Evolutionary conservation across 2,329 filamentous ascomycete genomes (phyloP), one percentile per base, ranked within the genome.

Genomic region (Alternaria viburni): DNA sequence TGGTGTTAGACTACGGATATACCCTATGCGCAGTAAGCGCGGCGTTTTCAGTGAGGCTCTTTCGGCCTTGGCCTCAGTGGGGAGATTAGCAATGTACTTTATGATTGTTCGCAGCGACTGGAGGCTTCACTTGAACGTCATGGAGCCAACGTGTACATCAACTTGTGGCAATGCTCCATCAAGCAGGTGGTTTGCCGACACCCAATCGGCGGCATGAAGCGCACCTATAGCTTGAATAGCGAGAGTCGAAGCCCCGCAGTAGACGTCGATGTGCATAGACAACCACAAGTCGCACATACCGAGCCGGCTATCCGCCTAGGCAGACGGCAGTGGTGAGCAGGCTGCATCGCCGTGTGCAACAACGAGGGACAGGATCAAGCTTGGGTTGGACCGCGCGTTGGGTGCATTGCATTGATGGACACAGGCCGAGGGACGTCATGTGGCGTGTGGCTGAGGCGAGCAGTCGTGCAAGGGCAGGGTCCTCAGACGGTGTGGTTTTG

Each of bases 381-480:
- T 21, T 12, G 52, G 52, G 3, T 13, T 26, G 52, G 32, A 28
- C 17, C 12, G 21, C 32, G 41, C 28, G 19, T 28, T 54, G 28
- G 21, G 28, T 23, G 21, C 23, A 21, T 25, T 36, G 10, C 49
- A 52, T 23, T 52, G 36, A 23, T 15, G 12, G 11, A 11, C 19
- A 19, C 47, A 45, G 25, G 56, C 32, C 28, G 19, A 54, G n/a
- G 57, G 57, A 67, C 65, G 65, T 67, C 65, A 67, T 59, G 21
- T 45, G 45, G 64, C 61, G 36, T 41, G 43, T 52, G 49, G 49
- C 49, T 52, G 49, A 52, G 62, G 65, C 32, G 32, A n/a, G 32
- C 62, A 60, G 57, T 58, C 17, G 28, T 46, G 43, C 52, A 54
- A 56, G 54, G 57, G 46, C 57, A 59, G 59, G 62, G 63, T 58